These are phyloP conservation scores for Aspergillus bombycis DNA, from an alignment of 2,329 filamentous ascomycete genomes.

Conservation along the genomic window DNA sequence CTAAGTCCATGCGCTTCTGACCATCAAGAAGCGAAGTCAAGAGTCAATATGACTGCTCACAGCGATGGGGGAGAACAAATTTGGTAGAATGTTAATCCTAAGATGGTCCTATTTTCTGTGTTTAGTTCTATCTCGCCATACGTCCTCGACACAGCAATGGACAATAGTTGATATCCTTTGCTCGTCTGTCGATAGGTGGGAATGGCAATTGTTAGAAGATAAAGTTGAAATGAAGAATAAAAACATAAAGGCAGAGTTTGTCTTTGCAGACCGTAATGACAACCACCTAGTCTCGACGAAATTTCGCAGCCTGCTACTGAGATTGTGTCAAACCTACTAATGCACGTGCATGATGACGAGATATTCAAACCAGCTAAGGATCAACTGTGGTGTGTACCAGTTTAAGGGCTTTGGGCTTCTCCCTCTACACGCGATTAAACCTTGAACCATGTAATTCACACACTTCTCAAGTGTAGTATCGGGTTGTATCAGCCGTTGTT, in stretches of 20 bases:
- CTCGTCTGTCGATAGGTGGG: not conserved
- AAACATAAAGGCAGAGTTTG: not conserved
- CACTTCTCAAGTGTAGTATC: too few species aligned
- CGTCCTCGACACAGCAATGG: not conserved
- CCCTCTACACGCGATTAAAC: not conserved
- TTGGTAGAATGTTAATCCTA: not conserved
- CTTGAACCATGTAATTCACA: not conserved
- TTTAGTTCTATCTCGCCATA: not conserved
- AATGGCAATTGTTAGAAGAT: not conserved
- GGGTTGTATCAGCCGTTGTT: not conserved
- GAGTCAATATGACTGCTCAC: too few species aligned
- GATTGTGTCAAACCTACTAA: not conserved
- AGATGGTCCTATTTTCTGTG: not conserved
- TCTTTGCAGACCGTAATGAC: too few species aligned
- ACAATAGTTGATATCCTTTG: not conserved
- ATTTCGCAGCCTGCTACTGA: not conserved
- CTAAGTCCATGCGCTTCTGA: too few species aligned
- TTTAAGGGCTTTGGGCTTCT: not conserved
- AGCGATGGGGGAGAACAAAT: too few species aligned
- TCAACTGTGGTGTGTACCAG: not conserved
- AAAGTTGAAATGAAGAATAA: not conserved
- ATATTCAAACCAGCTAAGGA: not conserved
- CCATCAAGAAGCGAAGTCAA: too few species aligned
- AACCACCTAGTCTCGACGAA: not conserved
- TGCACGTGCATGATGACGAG: not conserved